Percentiles rank a stretch among this genome's conserved stretches.
phyloP scores from a whole-genome alignment of 2,329 filamentous ascomycete species.

The Penicillium sp. region DNA sequence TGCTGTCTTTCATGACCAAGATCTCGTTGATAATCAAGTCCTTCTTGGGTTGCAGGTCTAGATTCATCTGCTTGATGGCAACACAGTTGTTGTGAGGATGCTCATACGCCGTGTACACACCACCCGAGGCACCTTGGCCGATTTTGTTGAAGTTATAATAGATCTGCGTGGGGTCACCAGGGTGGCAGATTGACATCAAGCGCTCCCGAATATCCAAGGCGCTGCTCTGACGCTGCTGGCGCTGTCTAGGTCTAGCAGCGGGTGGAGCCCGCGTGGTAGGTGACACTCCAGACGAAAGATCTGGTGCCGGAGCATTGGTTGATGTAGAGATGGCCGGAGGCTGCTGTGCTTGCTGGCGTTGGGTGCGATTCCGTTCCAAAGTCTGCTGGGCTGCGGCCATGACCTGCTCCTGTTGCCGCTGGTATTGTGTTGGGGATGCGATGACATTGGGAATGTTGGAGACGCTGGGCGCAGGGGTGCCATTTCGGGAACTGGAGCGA shows the following conservation, averaged over 20 bases:
- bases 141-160: slow-evolving; percentile 92
- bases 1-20: slow-evolving; percentile 98
- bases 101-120: slow-evolving; percentile 90
- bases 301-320: slow-evolving; percentile 38
- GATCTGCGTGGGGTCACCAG: slow-evolving; percentile 82
- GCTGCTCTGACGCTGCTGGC: slow-evolving; percentile 74
- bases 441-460: slow-evolving; percentile 35
- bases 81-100: slow-evolving; percentile 80
- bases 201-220: slow-evolving; percentile 78
- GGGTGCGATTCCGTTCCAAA: slow-evolving; percentile 71
- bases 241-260: slow-evolving; percentile 69
- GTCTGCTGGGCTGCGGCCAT: slow-evolving; percentile 77
- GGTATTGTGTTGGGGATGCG: slow-evolving; percentile 47
- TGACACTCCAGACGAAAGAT: slow-evolving; percentile 41
- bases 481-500: slow-evolving; percentile 67
- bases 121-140: slow-evolving; percentile 93
- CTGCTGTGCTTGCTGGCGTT: slow-evolving; percentile 58
- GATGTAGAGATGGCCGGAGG: slow-evolving; percentile 33
- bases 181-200: slow-evolving; percentile 84
- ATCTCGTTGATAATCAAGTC: slow-evolving; percentile 99
- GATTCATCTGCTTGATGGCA: slow-evolving; percentile 99
- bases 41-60: slow-evolving; percentile 98
- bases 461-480: slow-evolving; percentile 50
- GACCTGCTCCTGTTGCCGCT: slow-evolving; percentile 79
- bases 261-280: slow-evolving; percentile 50